phyloP scores from a whole-genome alignment of 1,284 basidiomycete species.

The Sanguinoderma infundibulare region DNA sequence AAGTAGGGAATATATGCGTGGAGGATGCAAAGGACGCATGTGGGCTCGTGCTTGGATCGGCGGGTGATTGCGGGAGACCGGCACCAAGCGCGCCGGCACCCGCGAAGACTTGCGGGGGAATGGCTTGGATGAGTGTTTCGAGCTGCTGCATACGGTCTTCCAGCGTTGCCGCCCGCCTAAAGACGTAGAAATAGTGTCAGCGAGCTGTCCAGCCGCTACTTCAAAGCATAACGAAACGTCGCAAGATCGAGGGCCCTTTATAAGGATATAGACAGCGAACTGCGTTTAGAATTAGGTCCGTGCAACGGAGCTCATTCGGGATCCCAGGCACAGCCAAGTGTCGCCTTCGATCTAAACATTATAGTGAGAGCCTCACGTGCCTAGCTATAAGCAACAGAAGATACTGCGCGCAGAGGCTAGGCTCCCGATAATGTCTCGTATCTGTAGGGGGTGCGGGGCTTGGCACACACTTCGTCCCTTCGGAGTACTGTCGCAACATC shows the following conservation, averaged over 20 bases:
- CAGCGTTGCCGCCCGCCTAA: slow-evolving; percentile 75
- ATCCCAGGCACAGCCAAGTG: background rate
- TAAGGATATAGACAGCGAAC: background rate
- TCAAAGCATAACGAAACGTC: no score
- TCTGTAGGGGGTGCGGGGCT: no score
- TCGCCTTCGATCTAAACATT: no score
- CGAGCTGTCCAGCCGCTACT: background rate
- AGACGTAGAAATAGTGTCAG: background rate
- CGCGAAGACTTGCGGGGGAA: slow-evolving; percentile 77
- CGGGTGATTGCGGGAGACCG: slow-evolving; percentile 30
- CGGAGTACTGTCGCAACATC: no score
- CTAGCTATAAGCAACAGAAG: no score
- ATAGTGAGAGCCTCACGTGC: no score
- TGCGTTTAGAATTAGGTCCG: background rate
- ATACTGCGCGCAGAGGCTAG: no score
- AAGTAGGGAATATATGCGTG: slow-evolving; percentile 57
- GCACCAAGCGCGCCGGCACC: slow-evolving; percentile 47
- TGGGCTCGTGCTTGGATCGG: slow-evolving; percentile 46
- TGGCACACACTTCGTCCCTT: no score
- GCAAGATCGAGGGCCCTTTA: no score
- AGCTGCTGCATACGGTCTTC: slow-evolving; percentile 86
- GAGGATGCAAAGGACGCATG: slow-evolving; percentile 57
- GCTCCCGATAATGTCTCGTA: no score
- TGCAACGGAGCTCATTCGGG: no score
- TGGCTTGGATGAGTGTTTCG: slow-evolving; percentile 80